Evolutionary conservation across 2,329 filamentous ascomycete genomes (phyloP).

Genomic region (Alternaria arbusti): DNA sequence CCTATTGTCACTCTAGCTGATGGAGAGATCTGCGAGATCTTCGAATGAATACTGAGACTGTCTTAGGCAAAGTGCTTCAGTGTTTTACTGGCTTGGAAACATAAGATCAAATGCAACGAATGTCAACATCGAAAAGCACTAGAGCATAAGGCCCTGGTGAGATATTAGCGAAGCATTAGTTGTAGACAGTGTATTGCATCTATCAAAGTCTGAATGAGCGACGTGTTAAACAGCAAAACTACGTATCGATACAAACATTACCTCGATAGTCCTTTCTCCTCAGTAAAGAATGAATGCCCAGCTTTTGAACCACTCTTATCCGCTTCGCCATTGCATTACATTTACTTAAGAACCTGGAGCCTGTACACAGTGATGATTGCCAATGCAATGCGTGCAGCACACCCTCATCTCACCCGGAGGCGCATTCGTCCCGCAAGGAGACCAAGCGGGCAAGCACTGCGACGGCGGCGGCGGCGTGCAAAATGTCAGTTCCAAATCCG

Average conservation of each 20-base stretch:
- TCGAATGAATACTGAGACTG: not conserved
- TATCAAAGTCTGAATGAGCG: not conserved
- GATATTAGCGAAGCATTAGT: no score
- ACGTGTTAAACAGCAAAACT: not conserved
- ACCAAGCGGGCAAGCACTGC: conserved; percentile 42
- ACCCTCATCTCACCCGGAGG: conserved; percentile 25
- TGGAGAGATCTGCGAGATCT: not conserved
- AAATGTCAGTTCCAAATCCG: conserved; percentile 35
- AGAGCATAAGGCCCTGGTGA: not conserved
- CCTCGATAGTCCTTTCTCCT: not conserved
- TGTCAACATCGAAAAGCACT: not conserved
- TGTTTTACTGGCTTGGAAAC: not conserved
- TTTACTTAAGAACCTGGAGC: conserved; percentile 15
- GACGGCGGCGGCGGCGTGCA: conserved; percentile 20
- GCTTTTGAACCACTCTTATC: not conserved
- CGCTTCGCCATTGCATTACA: not conserved
- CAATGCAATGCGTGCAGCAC: conserved; percentile 40
- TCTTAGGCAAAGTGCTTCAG: not conserved
- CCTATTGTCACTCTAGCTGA: not conserved
- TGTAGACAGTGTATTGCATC: not conserved
- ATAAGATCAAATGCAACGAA: not conserved
- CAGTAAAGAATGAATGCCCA: not conserved
- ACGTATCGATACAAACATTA: not conserved
- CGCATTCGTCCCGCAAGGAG: conserved; percentile 27
- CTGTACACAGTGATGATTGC: conserved; percentile 33